Evolutionary conservation across 306 rosid genomes (phyloP).

Genomic region (Coriaria nepalensis): DNA sequence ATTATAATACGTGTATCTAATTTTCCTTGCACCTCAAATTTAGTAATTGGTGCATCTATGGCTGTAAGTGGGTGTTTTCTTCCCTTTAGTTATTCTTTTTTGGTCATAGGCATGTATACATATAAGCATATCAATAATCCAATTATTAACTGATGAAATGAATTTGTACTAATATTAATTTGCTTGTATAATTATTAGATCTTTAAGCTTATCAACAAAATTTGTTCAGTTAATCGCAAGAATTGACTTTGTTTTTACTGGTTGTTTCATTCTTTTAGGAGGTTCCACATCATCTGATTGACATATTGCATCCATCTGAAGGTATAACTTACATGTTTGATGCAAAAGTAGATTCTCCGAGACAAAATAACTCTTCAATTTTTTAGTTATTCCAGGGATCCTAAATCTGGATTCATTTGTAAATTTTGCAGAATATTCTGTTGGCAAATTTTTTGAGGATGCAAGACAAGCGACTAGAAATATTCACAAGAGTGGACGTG

Average conservation of each 20-base stretch:
- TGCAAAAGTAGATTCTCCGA: slow-evolving; percentile 1
- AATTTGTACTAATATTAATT: too few relatives aligned
- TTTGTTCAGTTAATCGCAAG: background rate
- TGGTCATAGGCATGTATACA: too few relatives aligned
- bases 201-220: background rate
- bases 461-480: slow-evolving; percentile 66
- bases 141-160: too few relatives aligned
- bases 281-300: slow-evolving; percentile 79
- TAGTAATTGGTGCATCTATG: background rate
- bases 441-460: slow-evolving; percentile 85
- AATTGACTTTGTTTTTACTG: slow-evolving; percentile 1
- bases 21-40: slow-evolving; percentile 1
- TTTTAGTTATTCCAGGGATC: background rate
- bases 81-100: too few relatives aligned
- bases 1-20: slow-evolving; percentile 8
- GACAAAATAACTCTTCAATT: slow-evolving; percentile 12
- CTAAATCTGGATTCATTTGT: background rate
- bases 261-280: slow-evolving; percentile 33
- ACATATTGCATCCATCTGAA: slow-evolving; percentile 64
- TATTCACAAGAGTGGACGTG: slow-evolving; percentile 60
- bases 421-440: slow-evolving; percentile 71
- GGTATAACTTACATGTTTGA: slow-evolving; percentile 26
- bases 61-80: too few relatives aligned
- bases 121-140: too few relatives aligned
- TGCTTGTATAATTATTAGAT: too few relatives aligned